These are phyloP conservation scores for Blastocystis sp. DNA, from an alignment of 352 stramenopile genomes.

Conservation along the genomic window DNA sequence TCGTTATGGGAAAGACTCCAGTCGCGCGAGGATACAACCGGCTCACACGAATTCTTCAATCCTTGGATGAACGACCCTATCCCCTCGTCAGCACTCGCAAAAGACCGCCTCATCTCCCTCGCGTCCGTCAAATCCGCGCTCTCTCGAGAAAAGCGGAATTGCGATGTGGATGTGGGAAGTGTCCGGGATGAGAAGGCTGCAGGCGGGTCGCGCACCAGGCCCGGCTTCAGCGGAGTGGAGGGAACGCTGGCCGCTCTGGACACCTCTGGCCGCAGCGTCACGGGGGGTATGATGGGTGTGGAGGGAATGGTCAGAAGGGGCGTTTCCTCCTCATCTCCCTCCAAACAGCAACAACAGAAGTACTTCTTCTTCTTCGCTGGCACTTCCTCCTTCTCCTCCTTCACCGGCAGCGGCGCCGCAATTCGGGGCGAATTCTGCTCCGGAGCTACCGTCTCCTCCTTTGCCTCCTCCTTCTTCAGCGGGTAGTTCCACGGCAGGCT, in stretches of 20 bases:
- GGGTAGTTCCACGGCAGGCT: constrained; percentile 40
- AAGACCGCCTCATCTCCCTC: neutral
- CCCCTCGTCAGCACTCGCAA: neutral
- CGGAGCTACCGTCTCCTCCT: neutral
- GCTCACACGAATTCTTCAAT: neutral
- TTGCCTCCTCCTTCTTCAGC: neutral
- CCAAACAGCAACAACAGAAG: too few relatives aligned
- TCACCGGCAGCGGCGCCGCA: neutral
- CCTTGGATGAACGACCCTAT: constrained; percentile 35
- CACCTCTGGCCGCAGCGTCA: too few relatives aligned
- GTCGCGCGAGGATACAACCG: neutral
- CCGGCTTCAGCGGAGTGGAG: too few relatives aligned
- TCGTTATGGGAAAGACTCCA: neutral
- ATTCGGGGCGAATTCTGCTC: neutral
- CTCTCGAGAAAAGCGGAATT: neutral
- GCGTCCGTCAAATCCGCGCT: neutral
- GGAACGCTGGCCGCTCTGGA: too few relatives aligned
- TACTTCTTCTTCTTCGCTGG: too few relatives aligned
- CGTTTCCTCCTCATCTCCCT: too few relatives aligned
- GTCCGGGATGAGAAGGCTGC: too few relatives aligned
- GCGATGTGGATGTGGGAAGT: too few relatives aligned
- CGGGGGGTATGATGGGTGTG: too few relatives aligned
- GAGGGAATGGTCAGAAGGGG: too few relatives aligned
- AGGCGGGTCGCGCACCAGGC: too few relatives aligned
- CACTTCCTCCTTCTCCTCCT: too few relatives aligned